A percentile compares a stretch with the other conserved stretches of the same genome.
Evolutionary conservation across 2,329 filamentous ascomycete species (phyloP).

Genomic region (Talaromyces sp.): DNA sequence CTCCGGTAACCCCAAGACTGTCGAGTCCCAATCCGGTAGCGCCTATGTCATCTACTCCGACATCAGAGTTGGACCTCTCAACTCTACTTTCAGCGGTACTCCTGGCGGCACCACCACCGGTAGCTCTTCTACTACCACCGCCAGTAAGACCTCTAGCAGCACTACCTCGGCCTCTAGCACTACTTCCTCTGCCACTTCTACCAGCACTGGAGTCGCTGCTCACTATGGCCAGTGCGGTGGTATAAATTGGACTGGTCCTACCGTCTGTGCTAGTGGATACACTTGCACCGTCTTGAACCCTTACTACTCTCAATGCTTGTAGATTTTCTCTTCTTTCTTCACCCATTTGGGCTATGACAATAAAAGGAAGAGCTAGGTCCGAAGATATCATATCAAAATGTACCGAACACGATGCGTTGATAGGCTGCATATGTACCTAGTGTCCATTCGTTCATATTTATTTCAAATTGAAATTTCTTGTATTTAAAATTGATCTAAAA

Average conservation of each 20-base stretch:
- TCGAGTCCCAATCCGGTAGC: constrained; percentile 33
- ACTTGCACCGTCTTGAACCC: constrained; percentile 8
- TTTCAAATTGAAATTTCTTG: background rate
- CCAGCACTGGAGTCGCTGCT: background rate
- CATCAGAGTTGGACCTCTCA: constrained; percentile 58
- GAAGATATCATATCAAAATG: background rate
- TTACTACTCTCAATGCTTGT: constrained; percentile 13
- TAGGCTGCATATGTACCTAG: background rate
- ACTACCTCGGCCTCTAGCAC: background rate
- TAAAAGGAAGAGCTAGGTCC: background rate
- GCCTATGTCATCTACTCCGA: constrained; percentile 57
- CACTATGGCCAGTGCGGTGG: constrained; percentile 14
- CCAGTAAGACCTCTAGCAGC: background rate
- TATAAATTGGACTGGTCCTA: constrained; percentile 7
- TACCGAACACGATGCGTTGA: constrained; percentile 4
- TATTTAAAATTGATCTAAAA: background rate
- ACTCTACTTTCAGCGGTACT: constrained; percentile 46
- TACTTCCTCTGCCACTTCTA: background rate
- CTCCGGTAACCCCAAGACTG: constrained; percentile 48
- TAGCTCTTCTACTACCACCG: background rate
- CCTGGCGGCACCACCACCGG: background rate
- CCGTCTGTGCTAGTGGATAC: constrained; percentile 7
- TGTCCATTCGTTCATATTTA: background rate
- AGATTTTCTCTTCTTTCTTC: background rate
- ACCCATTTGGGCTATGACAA: background rate